phyloP scores from a whole-genome alignment of 139 green algal genomes.

The Mesotaenium endlicherianum region DNA sequence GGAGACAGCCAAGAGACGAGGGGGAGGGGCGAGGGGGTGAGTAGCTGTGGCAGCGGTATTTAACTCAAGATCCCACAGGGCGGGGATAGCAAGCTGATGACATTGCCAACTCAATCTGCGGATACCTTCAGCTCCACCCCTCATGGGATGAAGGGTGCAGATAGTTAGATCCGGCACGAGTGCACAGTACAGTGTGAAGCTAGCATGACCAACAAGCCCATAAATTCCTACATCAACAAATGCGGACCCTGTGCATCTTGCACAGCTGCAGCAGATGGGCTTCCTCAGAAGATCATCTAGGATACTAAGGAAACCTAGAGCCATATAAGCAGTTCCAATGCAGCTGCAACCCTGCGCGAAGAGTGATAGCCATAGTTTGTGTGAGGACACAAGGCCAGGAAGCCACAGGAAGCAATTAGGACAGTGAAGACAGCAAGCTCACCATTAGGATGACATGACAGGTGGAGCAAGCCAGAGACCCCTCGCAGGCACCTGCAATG shows the following conservation, averaged over 20 bases:
- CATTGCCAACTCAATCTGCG: neutral
- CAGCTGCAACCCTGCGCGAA: no score
- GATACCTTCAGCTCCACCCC: constrained; percentile 4
- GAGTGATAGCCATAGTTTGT: no score
- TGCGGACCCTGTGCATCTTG: neutral
- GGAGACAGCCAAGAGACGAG: neutral
- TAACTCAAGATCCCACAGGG: constrained; percentile 10
- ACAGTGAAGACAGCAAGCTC: neutral
- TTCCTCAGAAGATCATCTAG: neutral
- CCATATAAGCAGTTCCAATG: neutral
- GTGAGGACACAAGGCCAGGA: neutral
- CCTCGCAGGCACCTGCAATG: constrained; percentile 85
- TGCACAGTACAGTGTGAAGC: neutral
- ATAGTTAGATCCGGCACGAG: constrained; percentile 10
- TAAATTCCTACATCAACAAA: neutral
- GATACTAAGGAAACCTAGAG: neutral
- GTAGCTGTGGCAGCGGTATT: constrained; percentile 20
- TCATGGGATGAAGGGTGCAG: neutral
- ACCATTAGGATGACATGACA: constrained; percentile 90
- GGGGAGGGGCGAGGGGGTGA: neutral
- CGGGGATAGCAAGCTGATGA: constrained; percentile 15
- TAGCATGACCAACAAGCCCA: neutral
- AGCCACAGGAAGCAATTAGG: neutral
- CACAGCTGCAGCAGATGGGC: neutral
- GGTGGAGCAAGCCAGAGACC: constrained; percentile 94